Percentiles rank a stretch among this genome's conserved stretches.
Conservation (phyloP, 202 grass and related monocot species). For the Miscanthus sacchariflorus region DNA sequence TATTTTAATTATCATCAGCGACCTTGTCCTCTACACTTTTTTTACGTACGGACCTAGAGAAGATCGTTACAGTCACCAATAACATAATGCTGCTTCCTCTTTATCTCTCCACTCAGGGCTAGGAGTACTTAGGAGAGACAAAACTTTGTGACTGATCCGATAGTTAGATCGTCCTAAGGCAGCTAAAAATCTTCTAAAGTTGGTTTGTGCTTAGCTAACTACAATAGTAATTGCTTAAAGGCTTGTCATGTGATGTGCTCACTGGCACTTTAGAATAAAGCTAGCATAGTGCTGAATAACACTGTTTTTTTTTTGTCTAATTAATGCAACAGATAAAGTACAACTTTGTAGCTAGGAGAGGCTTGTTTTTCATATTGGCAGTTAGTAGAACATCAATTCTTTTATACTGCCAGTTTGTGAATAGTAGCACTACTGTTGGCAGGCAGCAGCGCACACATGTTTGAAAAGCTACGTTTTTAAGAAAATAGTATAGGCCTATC, state of each 20-base stretch:
- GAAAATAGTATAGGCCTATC: too few relatives aligned
- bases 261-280: conserved; percentile 39
- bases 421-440: not conserved
- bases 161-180: conserved; percentile 52
- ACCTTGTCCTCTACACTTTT: not conserved
- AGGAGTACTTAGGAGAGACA: conserved; percentile 32
- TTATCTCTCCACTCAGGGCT: conserved; percentile 20
- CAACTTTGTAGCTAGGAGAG: not conserved
- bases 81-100: conserved; percentile 28
- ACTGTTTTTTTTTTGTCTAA: not conserved
- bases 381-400: not conserved
- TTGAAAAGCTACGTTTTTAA: not conserved
- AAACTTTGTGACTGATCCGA: conserved; percentile 33
- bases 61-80: conserved; percentile 30
- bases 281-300: not conserved
- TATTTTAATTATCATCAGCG: not conserved
- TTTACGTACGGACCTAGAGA: not conserved
- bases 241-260: conserved; percentile 20
- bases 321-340: not conserved
- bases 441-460: not conserved
- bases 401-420: not conserved
- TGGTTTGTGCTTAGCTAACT: conserved; percentile 35
- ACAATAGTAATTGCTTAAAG: conserved; percentile 33
- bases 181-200: conserved; percentile 50
- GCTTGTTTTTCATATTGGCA: not conserved